Percentiles rank a stretch among this genome's conserved stretches.
These are phyloP conservation scores for Arctium lappa DNA, from an alignment of 129 eudicot genomes.

Conservation along the genomic window DNA sequence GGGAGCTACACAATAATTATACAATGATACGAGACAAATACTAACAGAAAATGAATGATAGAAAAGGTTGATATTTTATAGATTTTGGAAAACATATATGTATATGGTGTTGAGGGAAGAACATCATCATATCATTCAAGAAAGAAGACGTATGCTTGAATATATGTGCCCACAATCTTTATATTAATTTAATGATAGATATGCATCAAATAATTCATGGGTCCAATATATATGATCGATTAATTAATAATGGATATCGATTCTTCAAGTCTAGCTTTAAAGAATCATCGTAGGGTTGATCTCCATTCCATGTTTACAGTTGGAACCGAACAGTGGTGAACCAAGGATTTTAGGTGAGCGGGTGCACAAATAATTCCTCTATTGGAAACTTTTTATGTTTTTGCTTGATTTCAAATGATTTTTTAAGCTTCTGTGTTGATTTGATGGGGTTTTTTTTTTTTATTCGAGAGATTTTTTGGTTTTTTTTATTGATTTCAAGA, in stretches of 20 bases:
- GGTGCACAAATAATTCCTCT: too few species aligned
- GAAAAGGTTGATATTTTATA: not conserved
- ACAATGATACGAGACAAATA: slow-evolving; percentile 7
- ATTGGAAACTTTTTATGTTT: too few species aligned
- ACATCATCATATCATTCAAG: slow-evolving; percentile 16
- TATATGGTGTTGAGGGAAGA: not conserved
- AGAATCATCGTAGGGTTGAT: not conserved
- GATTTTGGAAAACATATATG: not conserved
- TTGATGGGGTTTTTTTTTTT: too few species aligned
- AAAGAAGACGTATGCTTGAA: not conserved
- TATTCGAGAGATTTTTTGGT: too few species aligned
- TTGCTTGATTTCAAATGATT: too few species aligned
- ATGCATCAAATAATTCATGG: slow-evolving; percentile 13
- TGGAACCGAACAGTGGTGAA: too few species aligned
- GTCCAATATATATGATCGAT: not conserved
- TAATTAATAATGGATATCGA: slow-evolving; percentile 9
- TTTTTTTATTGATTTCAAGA: too few species aligned
- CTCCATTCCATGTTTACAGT: not conserved
- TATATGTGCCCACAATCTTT: slow-evolving; percentile 20
- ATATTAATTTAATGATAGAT: slow-evolving; percentile 1
- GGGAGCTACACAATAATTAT: slow-evolving; percentile 18
- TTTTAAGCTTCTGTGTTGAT: not conserved
- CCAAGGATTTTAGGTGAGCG: too few species aligned
- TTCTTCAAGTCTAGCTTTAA: not conserved
- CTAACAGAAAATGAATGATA: not conserved